Base-by-base conservation (phyloP, 2,329 filamentous ascomycete species). In the Cladosporium sp. region DNA sequence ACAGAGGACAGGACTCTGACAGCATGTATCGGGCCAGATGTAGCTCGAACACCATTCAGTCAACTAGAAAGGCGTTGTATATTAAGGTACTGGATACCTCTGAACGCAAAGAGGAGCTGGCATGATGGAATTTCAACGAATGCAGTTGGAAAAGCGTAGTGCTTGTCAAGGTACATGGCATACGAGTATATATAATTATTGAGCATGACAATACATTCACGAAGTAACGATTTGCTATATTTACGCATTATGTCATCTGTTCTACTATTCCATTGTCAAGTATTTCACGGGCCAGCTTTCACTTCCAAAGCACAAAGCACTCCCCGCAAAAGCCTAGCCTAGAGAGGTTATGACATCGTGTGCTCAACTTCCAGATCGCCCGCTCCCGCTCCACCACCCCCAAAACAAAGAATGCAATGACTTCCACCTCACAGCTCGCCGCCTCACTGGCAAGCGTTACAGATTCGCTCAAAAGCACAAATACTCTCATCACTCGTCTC, bases 401-500 rank as follows among this genome's bases (percentile, higher is more conserved):
- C 40, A 55, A 55, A 49, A 56, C 40, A 39, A 56, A 28, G 34
- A 47, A 56, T 56, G 52, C 63, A 47, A 66, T 65, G 60, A 69
- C 58, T 58, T 61, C 66, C 38, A 63, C 62, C 17, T 30, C 60
- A 22, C 63, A 67, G 28, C 65, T 70, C 20, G 55, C 63, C 6
- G 57, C 60, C 34, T 65, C 69, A 56, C 60, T 71, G 54, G 47
- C 63, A 12, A 63, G 62, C 7, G 78, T 87, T 15, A 81, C 80
- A 15, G 77, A 82, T 55, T 73, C 78, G 17, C 76, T 85, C 60
- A 82, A 79, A 66, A 72, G 79, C 39, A 80, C 79, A 3, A 76
- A 81, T 28, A 76, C 78, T 47, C 79, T 86, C 37, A 82, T 87
- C 56, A 75, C 80, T 56, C 79, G 83, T 37, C 73, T 87, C 17